Percentiles rank a stretch among this genome's conserved stretches.
phyloP scores from a whole-genome alignment of 2,329 filamentous ascomycete species.

The Scedosporium boydii region DNA sequence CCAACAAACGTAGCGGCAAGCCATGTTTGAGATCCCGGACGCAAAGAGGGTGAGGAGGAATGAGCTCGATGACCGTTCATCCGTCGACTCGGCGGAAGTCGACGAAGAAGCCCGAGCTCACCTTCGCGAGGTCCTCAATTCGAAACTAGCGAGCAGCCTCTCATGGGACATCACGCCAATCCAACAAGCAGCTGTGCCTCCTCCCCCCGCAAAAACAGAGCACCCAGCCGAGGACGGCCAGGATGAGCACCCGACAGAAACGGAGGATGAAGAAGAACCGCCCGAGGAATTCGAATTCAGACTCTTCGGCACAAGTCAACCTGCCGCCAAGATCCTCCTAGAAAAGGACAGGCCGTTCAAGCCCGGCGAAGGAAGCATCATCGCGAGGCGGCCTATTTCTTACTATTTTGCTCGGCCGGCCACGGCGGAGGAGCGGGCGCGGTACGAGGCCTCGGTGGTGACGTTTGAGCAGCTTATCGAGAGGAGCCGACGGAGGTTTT shows the following conservation, averaged over 20 bases:
- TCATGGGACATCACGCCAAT: not conserved
- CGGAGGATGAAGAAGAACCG: slow-evolving; percentile 15
- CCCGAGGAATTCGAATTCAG: slow-evolving; percentile 45
- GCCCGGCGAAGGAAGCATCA: slow-evolving; percentile 25
- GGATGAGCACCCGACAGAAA: slow-evolving; percentile 9
- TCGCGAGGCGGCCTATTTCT: slow-evolving; percentile 29
- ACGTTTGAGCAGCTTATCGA: slow-evolving; percentile 39
- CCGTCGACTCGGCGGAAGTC: not conserved
- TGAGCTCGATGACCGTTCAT: slow-evolving; percentile 31
- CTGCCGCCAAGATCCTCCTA: slow-evolving; percentile 41
- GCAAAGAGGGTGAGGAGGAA: slow-evolving; percentile 47
- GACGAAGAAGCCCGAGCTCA: slow-evolving; percentile 4
- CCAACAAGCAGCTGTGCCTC: not conserved
- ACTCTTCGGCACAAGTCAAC: slow-evolving; percentile 40
- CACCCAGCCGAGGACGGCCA: not conserved
- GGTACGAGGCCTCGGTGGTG: slow-evolving; percentile 38
- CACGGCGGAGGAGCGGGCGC: slow-evolving; percentile 24
- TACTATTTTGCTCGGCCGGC: slow-evolving; percentile 37
- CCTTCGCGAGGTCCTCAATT: slow-evolving; percentile 8
- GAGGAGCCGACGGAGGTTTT: slow-evolving; percentile 33
- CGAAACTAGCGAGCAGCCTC: slow-evolving; percentile 10
- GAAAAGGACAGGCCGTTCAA: slow-evolving; percentile 25
- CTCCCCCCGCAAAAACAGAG: too few species aligned
- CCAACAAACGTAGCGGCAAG: not conserved
- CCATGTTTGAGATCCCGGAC: slow-evolving; percentile 43